These are phyloP conservation scores for Trichosporon ovoides DNA, from an alignment of 1,284 basidiomycete genomes.

Conservation along the genomic window DNA sequence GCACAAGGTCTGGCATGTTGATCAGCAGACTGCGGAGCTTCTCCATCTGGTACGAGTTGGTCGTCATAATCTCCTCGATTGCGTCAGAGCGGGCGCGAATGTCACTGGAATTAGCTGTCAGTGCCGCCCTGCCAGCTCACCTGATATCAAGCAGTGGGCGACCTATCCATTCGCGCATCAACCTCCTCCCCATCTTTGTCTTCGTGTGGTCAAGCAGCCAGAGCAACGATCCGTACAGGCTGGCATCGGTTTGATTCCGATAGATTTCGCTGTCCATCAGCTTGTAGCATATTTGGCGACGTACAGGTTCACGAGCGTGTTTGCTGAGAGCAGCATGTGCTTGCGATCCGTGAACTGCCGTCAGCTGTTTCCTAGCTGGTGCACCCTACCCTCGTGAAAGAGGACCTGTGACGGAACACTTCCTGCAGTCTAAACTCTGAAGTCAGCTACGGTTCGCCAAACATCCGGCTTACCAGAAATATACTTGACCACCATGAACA, in stretches of 20 bases:
- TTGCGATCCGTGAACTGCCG: constrained; percentile 64
- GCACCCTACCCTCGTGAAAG: constrained; percentile 58
- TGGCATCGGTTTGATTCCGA: constrained; percentile 76
- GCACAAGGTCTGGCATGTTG: constrained; percentile 79
- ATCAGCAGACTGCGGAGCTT: constrained; percentile 65
- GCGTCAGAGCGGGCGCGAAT: constrained; percentile 75
- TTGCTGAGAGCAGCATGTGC: constrained; percentile 84
- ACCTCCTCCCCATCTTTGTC: constrained; percentile 80
- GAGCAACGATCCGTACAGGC: constrained; percentile 69
- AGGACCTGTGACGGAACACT: constrained; percentile 65
- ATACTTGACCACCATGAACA: constrained; percentile 72
- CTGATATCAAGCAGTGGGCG: constrained; percentile 70
- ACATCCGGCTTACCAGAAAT: constrained; percentile 52
- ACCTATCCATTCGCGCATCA: constrained; percentile 81
- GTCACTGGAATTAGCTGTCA: constrained; percentile 50
- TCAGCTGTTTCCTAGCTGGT: background rate
- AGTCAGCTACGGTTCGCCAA: background rate
- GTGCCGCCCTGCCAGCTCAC: constrained; percentile 50
- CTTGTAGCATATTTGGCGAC: constrained; percentile 24
- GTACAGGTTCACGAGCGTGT: constrained; percentile 76
- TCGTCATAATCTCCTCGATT: constrained; percentile 69
- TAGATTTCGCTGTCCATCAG: constrained; percentile 65
- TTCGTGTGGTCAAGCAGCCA: constrained; percentile 80
- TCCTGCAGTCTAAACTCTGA: constrained; percentile 67
- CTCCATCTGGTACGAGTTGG: constrained; percentile 54